Evolutionary conservation across 1,284 basidiomycete species (phyloP), one percentile per base, ranked within the genome.

Genomic region (Ceratobasidium sp.): DNA sequence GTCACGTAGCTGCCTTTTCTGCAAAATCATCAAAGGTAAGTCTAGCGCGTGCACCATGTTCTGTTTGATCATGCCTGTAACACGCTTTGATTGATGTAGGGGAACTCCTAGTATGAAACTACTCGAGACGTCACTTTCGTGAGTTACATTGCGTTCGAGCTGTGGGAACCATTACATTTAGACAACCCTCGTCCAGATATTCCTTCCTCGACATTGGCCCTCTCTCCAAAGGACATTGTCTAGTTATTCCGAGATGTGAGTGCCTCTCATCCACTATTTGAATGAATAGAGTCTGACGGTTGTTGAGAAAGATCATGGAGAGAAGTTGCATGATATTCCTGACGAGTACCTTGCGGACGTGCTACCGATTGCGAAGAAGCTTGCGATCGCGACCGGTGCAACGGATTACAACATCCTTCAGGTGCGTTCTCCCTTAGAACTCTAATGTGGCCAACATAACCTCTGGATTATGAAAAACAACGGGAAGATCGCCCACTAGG

Each of bases 21-120:
- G 94, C 86, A 96, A 91, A 83, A 96, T 96, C 80, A 87, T 95
- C 83, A 93, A 93, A 84, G 92, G 94, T n/a, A n/a, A n/a, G n/a
- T n/a, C n/a, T 88, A 73, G 69, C 83, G 79, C 9, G n/a, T 43
- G 44, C 30, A 30, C 41, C n/a, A 21, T 30, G 16, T 52, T n/a
- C 28, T 8, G 23, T 18, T 5, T n/a, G 21, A 18, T 26, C 28
- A 35, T 52, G 14, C 23, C 26, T n/a, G 16, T 58, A n/a, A 58
- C 11, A 38, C 18, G 9, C 35, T 9, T 41, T 1, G 18, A 13
- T 55, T 32, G 28, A 55, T 21, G 21, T n/a, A 83, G 82, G 82
- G 23, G 82, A 83, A 71, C 83, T 84, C 83, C 93, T 52, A 93
- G 92, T 82, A 89, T 88, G 81, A 96, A 95, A 84, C 88, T 96